phyloP scores from a whole-genome alignment of 768 basidiomycete species.

The Boletus subcaerulescens region DNA sequence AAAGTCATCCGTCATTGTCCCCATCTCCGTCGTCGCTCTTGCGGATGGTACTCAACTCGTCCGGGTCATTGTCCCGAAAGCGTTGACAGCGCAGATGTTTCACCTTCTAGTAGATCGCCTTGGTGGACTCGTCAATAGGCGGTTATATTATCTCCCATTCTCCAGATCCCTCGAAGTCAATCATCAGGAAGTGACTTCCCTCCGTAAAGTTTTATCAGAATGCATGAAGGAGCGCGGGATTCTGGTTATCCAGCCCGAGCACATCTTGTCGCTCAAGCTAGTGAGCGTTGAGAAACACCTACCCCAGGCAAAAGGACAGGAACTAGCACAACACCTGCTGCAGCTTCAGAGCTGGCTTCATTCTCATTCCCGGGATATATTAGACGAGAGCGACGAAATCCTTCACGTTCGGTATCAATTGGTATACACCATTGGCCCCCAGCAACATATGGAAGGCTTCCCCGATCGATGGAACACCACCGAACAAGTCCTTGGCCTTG shows the following conservation, averaged over 20 bases:
- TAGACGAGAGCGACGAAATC: conserved; percentile 31
- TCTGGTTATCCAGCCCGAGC: conserved; percentile 51
- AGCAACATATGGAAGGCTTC: conserved; percentile 25
- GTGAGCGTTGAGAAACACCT: conserved; percentile 40
- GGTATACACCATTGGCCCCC: conserved; percentile 35
- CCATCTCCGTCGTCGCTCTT: conserved; percentile 38
- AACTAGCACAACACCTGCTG: conserved; percentile 22
- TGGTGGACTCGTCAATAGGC: conserved; percentile 43
- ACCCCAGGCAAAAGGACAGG: background rate
- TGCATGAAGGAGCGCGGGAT: conserved; percentile 42
- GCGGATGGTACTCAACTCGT: conserved; percentile 43
- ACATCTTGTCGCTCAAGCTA: conserved; percentile 50
- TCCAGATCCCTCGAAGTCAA: conserved; percentile 36
- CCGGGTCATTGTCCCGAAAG: conserved; percentile 48
- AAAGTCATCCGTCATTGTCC: conserved; percentile 48
- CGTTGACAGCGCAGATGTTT: conserved; percentile 47
- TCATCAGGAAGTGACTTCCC: conserved; percentile 10
- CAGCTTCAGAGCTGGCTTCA: conserved; percentile 27
- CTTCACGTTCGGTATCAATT: conserved; percentile 37
- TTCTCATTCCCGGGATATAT: conserved; percentile 22
- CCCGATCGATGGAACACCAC: conserved; percentile 35
- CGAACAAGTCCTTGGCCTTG: conserved; percentile 29
- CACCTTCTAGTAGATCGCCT: conserved; percentile 43
- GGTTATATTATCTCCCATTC: conserved; percentile 49
- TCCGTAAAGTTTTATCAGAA: conserved; percentile 34